Evolutionary conservation across 768 basidiomycete genomes (phyloP), one percentile per base, ranked within the genome.

Genomic region (Lactarius akahatsu): DNA sequence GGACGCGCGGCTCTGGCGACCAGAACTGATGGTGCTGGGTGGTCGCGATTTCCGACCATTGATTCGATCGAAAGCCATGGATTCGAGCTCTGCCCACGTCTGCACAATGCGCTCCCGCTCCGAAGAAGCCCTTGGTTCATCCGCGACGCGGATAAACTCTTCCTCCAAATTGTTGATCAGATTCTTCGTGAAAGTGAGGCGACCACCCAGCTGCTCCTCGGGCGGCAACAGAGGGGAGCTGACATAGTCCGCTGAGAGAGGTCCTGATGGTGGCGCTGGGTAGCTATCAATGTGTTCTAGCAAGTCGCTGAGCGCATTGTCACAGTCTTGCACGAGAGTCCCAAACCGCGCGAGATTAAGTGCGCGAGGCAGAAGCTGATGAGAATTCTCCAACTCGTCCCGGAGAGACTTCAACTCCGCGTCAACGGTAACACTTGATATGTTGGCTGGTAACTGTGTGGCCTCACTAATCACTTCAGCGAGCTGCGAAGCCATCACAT

Each of bases 271-370:
- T 38, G 79, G 74, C 3, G 84, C 81, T 10, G 93, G 92, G 72
- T 87, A 94, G 71, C 89, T 92, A 74, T 96, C 93, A 62, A 94
- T 81, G 72, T 94, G 91, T 72, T 94, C 91, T 56, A 96, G 78
- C 5, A 95, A 80, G 74, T 94, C 91, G 71, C 93, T 95, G 54
- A 94, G 79, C 26, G 87, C 85, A n/a, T 80, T 78, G 73, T 96
- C 93, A 70, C 91, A 92, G 23, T 74, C 73, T 32, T 80, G 79
- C 10, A 89, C 74, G 41, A 78, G 72, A 26, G 80, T 76, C 6
- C 80, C 76, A 57, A 94, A 77, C n/a, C 79, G 76, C 11, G 82
- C 83, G n/a, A 95, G 77, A 43, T 76, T 77, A 60, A 82, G 77
- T 30, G 92, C 74, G 54, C 80, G 81, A 38, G 80, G 76, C 72